Conservation (phyloP, 2,329 filamentous ascomycete genomes). For the Pezicula rhizophila region DNA sequence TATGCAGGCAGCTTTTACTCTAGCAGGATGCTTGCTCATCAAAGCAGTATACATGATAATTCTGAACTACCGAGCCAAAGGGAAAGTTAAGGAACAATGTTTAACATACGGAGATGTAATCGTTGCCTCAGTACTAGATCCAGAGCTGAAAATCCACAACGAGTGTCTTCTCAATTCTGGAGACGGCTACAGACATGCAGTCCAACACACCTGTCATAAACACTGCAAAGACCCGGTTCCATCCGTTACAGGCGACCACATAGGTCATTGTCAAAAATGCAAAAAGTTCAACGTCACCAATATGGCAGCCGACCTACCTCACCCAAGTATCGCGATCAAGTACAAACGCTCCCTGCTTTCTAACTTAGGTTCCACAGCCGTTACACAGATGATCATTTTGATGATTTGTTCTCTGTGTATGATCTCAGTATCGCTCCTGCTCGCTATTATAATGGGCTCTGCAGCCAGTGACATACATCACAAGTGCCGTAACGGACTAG, state of each 20-base stretch:
- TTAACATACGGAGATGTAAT: constrained; percentile 18
- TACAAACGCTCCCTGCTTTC: constrained; percentile 17
- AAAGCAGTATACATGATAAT: constrained; percentile 18
- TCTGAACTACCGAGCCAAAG: constrained; percentile 9
- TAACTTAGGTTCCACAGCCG: constrained; percentile 13
- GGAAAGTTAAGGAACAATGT: constrained; percentile 9
- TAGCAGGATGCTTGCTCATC: constrained; percentile 14
- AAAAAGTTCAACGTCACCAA: constrained; percentile 16
- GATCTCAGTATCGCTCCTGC: constrained; percentile 8
- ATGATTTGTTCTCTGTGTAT: constrained; percentile 12
- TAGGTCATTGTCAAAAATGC: constrained; percentile 18
- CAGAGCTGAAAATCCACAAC: constrained; percentile 16
- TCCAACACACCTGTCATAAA: constrained; percentile 15
- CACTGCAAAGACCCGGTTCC: constrained; percentile 15
- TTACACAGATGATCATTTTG: constrained; percentile 15
- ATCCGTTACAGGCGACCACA: constrained; percentile 12
- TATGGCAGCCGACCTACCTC: constrained; percentile 16
- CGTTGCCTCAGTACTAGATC: constrained; percentile 16
- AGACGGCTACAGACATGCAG: constrained; percentile 14
- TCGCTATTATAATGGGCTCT: constrained; percentile 5
- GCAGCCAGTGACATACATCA: background rate
- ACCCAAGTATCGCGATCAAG: constrained; percentile 19
- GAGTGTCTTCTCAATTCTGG: constrained; percentile 19
- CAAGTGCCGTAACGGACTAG: background rate
- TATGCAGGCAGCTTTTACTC: constrained; percentile 16